These are phyloP conservation scores for Filobasidium floriforme DNA, from an alignment of 768 basidiomycete genomes.

Conservation along the genomic window DNA sequence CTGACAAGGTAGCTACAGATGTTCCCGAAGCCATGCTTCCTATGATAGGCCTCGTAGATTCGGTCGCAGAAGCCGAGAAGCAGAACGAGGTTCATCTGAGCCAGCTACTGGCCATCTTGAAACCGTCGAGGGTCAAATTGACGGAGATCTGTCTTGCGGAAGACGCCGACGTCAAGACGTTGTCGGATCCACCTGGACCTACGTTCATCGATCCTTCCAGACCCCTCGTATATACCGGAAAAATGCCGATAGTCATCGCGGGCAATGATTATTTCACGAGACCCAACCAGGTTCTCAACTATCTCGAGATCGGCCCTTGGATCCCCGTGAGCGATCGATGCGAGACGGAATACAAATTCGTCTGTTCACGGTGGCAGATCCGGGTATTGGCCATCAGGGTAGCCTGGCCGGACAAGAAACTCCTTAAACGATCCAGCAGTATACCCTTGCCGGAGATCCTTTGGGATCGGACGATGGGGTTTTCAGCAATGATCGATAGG, in stretches of 20 bases:
- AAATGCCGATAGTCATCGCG: slow-evolving; percentile 7
- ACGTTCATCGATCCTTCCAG: background rate
- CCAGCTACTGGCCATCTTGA: slow-evolving; percentile 3
- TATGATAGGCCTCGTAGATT: background rate
- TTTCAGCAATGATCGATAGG: slow-evolving; percentile 14
- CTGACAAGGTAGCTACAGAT: background rate
- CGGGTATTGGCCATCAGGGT: slow-evolving; percentile 7
- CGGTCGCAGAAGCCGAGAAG: background rate
- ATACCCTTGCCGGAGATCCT: slow-evolving; percentile 10
- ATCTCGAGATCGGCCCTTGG: slow-evolving; percentile 11
- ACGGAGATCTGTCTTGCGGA: background rate
- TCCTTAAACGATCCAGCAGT: background rate
- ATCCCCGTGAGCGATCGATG: slow-evolving; percentile 13
- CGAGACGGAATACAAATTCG: slow-evolving; percentile 6
- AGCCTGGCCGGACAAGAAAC: background rate
- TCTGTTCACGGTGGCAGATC: slow-evolving; percentile 14
- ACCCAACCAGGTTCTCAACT: slow-evolving; percentile 2
- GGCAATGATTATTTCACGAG: slow-evolving; percentile 8
- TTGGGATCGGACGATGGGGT: slow-evolving; percentile 15
- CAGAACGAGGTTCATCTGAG: background rate
- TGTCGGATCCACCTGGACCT: background rate
- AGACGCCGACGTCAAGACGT: background rate
- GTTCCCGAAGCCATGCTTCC: background rate
- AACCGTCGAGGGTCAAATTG: slow-evolving; percentile 1
- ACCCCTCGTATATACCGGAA: slow-evolving; percentile 6